Conservation (phyloP, 1,284 basidiomycete genomes). For the Somion occarium region DNA sequence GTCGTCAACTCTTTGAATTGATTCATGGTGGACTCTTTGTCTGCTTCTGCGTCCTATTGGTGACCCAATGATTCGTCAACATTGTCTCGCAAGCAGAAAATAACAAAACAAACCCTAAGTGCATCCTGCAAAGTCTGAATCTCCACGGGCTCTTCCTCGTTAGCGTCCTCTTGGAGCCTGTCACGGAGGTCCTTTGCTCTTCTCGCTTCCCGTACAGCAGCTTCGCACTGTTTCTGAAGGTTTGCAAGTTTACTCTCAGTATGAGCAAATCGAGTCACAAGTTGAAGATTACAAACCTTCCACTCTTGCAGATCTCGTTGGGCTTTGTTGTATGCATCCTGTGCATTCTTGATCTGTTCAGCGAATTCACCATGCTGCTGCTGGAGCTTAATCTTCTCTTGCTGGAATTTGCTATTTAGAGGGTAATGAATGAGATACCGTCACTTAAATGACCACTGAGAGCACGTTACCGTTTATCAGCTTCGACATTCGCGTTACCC, state of each 20-base stretch:
- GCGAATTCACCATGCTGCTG: neutral
- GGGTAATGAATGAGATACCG: neutral
- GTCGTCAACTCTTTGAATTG: slow-evolving; percentile 46
- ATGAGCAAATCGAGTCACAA: too few species aligned
- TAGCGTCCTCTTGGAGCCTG: slow-evolving; percentile 54
- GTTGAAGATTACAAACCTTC: too few species aligned
- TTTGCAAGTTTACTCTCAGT: too few species aligned
- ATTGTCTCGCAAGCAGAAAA: too few species aligned
- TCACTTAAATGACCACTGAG: too few species aligned
- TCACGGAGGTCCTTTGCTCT: slow-evolving; percentile 29
- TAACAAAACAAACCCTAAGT: slow-evolving; percentile 37
- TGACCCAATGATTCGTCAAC: too few species aligned
- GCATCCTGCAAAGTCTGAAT: slow-evolving; percentile 62
- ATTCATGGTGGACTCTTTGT: slow-evolving; percentile 41
- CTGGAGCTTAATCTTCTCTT: neutral
- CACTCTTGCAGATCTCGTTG: neutral
- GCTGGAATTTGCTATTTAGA: neutral
- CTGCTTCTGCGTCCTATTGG: slow-evolving; percentile 50
- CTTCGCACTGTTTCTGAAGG: neutral
- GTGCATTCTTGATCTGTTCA: neutral
- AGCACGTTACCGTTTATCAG: neutral
- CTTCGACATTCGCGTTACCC: slow-evolving; percentile 18
- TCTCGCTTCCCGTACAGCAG: neutral
- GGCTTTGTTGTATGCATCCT: neutral
- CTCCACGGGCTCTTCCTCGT: slow-evolving; percentile 71